Base-by-base conservation (phyloP, 2,329 filamentous ascomycete species). In the Tolypocladium amazonense region DNA sequence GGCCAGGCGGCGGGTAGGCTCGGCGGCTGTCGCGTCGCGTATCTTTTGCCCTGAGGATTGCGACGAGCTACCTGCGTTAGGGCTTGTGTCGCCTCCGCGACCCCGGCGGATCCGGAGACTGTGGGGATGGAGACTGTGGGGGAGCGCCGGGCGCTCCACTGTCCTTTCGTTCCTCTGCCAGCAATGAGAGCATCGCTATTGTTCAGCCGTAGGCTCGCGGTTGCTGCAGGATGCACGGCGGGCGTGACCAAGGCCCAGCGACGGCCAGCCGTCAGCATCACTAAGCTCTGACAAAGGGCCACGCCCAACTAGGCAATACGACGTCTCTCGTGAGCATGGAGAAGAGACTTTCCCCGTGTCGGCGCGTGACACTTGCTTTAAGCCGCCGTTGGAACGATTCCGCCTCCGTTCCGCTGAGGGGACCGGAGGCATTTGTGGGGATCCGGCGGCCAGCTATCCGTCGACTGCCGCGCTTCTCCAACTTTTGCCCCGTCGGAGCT, bases 391-490 rank as follows among this genome's bases (percentile, higher is more conserved):
- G 61, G 60, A 62, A 45, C 43, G 43, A 58, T 62, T 62, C 61
- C 61, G 59, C 61, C 47, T 58, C 56, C 33, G 38, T 61, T 62
- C 61, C 61, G 61, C 61, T 38, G n/a, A 39, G 41, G 30, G 35
- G 23, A 15, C 59, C 35, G 43, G 56, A n/a, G 25, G 23, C 9
- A 45, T 54, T 56, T 60, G 56, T 62, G 61, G 61, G 56, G 56
- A 38, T 33, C 30, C 33, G 25, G 23, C 58, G 43, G 56, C 56
- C 60, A 53, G 33, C 33, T 53, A 57, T 43, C 56, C 58, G 56
- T 60, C 58, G 55, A 58, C 60, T 59, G 60, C 58, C 60, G 55
- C 55, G 43, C 37, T 56, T 41, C 37, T 43, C 50, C 50, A 43
- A 11, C 25, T 38, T 39, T 8, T 45, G 1, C 35, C 57, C 14